Evolutionary conservation across 345 rosid genomes (phyloP), one percentile per base, ranked within the genome.

Genomic region (Mallotus nudiflorus): DNA sequence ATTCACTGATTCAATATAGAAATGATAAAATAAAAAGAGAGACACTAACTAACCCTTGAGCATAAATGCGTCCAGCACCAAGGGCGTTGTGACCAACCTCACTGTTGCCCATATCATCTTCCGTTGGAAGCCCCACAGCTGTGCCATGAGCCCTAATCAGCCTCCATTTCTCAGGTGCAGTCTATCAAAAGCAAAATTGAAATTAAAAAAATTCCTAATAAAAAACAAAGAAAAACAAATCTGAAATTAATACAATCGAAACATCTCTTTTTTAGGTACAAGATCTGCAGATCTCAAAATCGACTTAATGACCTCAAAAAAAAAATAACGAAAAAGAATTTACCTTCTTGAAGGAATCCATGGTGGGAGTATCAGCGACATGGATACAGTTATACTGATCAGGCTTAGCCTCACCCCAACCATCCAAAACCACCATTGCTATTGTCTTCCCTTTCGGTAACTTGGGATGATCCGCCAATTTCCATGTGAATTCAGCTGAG

Each of bases 31-130:
- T 4, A 55, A 28, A 6, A 59, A 62, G 29, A 15, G 62, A 68
- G 52, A 52, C 35, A 25, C n/a, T n/a, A n/a, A n/a, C n/a, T n/a
- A 45, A 86, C 96, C 96, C 98, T 78, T 94, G 98, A 70, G 97
- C 97, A 71, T 52, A 91, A 53, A 95, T 92, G 52, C 98, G 96
- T 46, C 99, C 99, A 69, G 99, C 97, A 16, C 98, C 97, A 20
- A 95, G 99, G 37, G 99, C 99, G 53, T 95, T 95, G 69, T 95
- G 99, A 68, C 99, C 99, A 22, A 92, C 99, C 79, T 95, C 99
- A 74, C 99, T 95, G 82, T 95, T 95, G 35, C 99, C 99, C 99
- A 92, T 92, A 77, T 95, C 99, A 77, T 95, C 99, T 15, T 95
- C 99, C 3, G 90, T 82, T 5, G 99, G 99, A 54, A 95, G 91